Evolutionary conservation across 768 basidiomycete species (phyloP).

Genomic region (Tylopilus cervinicoccineus): DNA sequence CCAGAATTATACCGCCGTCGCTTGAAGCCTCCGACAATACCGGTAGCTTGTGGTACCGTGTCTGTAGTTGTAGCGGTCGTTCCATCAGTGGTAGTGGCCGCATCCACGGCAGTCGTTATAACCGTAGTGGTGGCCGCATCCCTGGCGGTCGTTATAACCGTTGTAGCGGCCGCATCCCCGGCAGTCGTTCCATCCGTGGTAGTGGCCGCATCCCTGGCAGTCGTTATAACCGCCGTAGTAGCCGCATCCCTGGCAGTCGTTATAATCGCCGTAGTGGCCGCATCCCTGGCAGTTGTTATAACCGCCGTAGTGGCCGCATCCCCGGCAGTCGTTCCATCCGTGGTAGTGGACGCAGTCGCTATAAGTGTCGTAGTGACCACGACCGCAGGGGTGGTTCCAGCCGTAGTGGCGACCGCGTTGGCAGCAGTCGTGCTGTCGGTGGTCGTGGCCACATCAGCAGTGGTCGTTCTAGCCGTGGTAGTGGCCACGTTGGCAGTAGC

Average conservation of each 20-base stretch:
- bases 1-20: neutral
- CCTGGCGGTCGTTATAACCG: neutral
- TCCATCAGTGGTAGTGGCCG: neutral
- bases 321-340: neutral
- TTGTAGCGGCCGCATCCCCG: neutral
- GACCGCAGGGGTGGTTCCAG: neutral
- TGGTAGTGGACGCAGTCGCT: neutral
- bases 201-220: neutral
- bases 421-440: neutral
- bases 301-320: neutral
- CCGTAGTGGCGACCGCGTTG: neutral
- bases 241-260: neutral
- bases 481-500: neutral
- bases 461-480: neutral
- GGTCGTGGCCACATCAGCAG: neutral
- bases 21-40: neutral
- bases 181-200: neutral
- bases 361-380: neutral
- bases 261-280: neutral
- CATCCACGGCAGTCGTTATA: neutral
- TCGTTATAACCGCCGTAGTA: neutral
- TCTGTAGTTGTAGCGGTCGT: neutral
- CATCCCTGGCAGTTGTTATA: neutral
- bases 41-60: neutral
- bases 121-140: neutral